A percentile compares a stretch with the other conserved stretches of the same genome.
Conservation (phyloP, 2,329 filamentous ascomycete species). For the Colletotrichum higginsianum region DNA sequence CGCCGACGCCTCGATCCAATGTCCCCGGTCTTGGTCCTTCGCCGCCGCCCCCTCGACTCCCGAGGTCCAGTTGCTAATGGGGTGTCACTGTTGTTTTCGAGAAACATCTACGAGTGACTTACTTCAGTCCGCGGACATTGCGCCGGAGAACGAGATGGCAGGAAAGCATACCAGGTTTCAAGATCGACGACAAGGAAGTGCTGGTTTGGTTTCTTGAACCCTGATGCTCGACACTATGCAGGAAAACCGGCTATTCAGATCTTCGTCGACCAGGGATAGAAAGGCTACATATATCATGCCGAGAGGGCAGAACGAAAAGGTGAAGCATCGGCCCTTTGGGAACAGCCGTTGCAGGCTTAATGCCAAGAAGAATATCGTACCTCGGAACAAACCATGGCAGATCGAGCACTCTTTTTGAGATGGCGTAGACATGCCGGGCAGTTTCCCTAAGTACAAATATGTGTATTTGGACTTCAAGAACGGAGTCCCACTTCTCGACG, state of each 20-base stretch:
- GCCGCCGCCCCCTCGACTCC: neutral
- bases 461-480: constrained; percentile 14
- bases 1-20: constrained; percentile 3
- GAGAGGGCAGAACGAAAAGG: neutral
- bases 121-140: neutral
- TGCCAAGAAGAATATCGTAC: constrained; percentile 19
- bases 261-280: constrained; percentile 2
- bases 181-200: constrained; percentile 37
- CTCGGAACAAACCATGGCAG: constrained; percentile 15
- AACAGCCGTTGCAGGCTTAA: constrained; percentile 24
- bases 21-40: neutral
- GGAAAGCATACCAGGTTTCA: constrained; percentile 4
- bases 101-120: neutral
- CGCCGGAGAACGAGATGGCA: constrained; percentile 9
- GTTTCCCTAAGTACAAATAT: neutral
- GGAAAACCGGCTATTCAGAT: constrained; percentile 5
- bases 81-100: no score
- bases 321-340: neutral
- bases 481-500: neutral
- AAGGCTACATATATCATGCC: constrained; percentile 1
- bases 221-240: constrained; percentile 10
- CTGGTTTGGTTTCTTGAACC: neutral
- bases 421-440: constrained; percentile 8
- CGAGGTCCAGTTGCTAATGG: neutral
- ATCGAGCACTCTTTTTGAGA: constrained; percentile 22